These are phyloP conservation scores for Starmerella roubikii DNA, from an alignment of 805 yeast genomes.

Conservation along the genomic window DNA sequence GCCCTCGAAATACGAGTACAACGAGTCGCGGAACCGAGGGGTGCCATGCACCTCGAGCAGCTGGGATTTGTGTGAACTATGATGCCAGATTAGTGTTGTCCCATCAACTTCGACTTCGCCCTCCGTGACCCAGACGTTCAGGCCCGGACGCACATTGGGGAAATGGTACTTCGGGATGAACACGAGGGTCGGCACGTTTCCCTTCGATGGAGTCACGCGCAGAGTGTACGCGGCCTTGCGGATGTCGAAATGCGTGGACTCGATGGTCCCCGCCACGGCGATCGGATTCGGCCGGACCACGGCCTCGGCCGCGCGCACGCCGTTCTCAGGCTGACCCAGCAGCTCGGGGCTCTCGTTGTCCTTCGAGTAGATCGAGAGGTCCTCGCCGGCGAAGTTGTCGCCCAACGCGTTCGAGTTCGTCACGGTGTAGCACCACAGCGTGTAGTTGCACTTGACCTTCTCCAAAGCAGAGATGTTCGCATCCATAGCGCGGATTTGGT, in stretches of 20 bases:
- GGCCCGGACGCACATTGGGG: conserved; percentile 20
- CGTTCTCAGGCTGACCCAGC: conserved; percentile 28
- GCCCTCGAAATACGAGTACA: conserved; percentile 19
- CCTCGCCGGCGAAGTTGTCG: conserved; percentile 88
- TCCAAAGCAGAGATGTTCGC: conserved; percentile 72
- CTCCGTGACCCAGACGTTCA: conserved; percentile 7
- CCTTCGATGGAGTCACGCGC: conserved; percentile 27
- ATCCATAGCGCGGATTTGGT: conserved; percentile 75
- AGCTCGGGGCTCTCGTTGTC: conserved; percentile 17
- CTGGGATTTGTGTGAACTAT: conserved; percentile 10
- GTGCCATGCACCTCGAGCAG: conserved; percentile 14
- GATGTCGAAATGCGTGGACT: conserved; percentile 46
- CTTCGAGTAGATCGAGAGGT: conserved; percentile 70
- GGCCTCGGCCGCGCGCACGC: conserved; percentile 64
- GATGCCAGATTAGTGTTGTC: conserved; percentile 18
- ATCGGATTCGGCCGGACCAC: conserved; percentile 65
- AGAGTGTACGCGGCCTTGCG: conserved; percentile 35
- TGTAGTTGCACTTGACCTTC: conserved; percentile 52
- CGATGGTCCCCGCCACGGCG: conserved; percentile 46
- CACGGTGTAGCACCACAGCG: conserved; percentile 76
- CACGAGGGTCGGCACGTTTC: conserved; percentile 25
- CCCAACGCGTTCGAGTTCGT: conserved; percentile 73
- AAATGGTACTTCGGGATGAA: conserved; percentile 66
- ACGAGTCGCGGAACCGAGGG: conserved; percentile 16
- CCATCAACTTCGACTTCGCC: conserved; percentile 11